These are phyloP conservation scores for Puccinia coronata DNA, from an alignment of 1,284 basidiomycete genomes.

Conservation along the genomic window DNA sequence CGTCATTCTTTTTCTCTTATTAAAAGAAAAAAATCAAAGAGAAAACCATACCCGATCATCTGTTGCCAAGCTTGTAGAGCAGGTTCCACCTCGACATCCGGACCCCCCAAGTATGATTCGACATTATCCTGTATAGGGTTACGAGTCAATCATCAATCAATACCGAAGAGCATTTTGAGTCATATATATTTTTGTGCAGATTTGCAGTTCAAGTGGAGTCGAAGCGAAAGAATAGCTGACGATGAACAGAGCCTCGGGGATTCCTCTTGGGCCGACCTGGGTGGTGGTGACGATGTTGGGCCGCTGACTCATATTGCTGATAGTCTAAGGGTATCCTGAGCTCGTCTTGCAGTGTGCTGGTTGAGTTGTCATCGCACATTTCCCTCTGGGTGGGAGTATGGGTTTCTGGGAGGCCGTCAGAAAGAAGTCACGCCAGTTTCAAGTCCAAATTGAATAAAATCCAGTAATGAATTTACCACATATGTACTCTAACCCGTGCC, in stretches of 20 bases:
- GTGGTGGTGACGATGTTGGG: constrained; percentile 13
- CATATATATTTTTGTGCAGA: not conserved
- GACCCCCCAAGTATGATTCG: constrained; percentile 78
- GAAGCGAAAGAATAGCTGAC: constrained; percentile 22
- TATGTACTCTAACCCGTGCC: too few relatives aligned
- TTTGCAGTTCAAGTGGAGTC: not conserved
- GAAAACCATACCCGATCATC: constrained; percentile 73
- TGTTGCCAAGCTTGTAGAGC: constrained; percentile 84
- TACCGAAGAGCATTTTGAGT: not conserved
- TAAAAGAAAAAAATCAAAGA: not conserved
- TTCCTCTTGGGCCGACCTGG: constrained; percentile 30
- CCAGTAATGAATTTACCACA: too few relatives aligned
- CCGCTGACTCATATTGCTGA: not conserved
- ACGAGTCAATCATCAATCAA: not conserved
- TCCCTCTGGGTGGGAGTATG: too few relatives aligned
- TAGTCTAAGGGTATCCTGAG: not conserved
- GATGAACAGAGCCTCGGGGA: constrained; percentile 41
- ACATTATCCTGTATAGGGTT: constrained; percentile 69
- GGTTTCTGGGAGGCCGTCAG: not conserved
- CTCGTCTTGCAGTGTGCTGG: not conserved
- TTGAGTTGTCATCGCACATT: too few relatives aligned
- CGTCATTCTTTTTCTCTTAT: not conserved
- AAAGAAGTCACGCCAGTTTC: not conserved
- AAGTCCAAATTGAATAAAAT: not conserved
- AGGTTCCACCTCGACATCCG: constrained; percentile 75